Conservation (phyloP, 2,329 filamentous ascomycete species). For the Phaeosphaeria sp. region DNA sequence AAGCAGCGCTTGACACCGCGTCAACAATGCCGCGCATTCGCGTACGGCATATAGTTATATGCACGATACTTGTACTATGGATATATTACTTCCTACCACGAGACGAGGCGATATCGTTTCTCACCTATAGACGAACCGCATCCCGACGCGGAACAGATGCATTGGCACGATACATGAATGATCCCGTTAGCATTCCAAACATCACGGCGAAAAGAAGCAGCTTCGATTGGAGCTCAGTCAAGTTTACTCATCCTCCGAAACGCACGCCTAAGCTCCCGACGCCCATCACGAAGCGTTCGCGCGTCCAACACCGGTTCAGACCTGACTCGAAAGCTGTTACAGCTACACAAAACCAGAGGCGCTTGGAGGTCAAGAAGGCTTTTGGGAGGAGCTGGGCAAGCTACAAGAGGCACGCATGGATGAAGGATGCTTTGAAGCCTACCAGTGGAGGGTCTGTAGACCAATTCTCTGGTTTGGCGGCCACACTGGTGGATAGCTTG, state of each 20-base stretch:
- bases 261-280: constrained; percentile 36
- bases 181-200: constrained; percentile 23
- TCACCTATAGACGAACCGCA: constrained; percentile 11
- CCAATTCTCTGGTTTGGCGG: constrained; percentile 71
- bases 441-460: constrained; percentile 61
- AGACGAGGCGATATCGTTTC: background rate
- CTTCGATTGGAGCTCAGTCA: constrained; percentile 42
- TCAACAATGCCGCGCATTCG: constrained; percentile 37
- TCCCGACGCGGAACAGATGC: constrained; percentile 24
- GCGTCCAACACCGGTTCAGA: constrained; percentile 41
- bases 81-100: constrained; percentile 35
- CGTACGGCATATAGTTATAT: constrained; percentile 33
- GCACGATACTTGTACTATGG: constrained; percentile 33
- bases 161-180: constrained; percentile 45
- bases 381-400: constrained; percentile 57
- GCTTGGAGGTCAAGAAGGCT: constrained; percentile 37
- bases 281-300: constrained; percentile 36
- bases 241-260: constrained; percentile 35
- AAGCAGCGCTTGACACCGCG: constrained; percentile 10
- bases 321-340: constrained; percentile 23
- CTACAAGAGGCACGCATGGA: constrained; percentile 70
- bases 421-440: constrained; percentile 68
- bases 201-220: constrained; percentile 35
- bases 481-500: constrained; percentile 67
- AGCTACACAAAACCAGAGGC: constrained; percentile 32